Base-by-base conservation (phyloP, 805 yeast genomes). In the Nakazawaea ishiwadae region DNA sequence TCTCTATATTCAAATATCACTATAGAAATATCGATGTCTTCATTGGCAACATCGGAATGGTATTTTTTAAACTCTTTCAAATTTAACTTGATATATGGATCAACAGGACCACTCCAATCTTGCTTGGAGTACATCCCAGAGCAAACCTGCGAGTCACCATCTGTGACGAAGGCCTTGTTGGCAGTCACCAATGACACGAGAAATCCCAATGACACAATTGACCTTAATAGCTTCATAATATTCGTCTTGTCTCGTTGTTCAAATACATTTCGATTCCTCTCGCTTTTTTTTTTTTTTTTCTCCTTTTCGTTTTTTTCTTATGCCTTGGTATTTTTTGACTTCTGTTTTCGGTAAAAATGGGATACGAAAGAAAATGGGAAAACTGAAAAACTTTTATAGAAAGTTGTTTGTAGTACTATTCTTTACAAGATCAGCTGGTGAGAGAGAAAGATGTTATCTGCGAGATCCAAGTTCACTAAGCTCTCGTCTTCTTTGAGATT, bases 1-100 rank as follows among this genome's bases (percentile, higher is more conserved):
- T 93, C 97, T 52, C 77, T 72, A 65, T 84, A 90, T 59, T 90
- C 96, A 59, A 86, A 93, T 5, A 93, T 69, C 21, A 87, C 78
- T 35, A 87, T 74, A 2, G 89, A 73, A 16, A 91, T 61, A 7
- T 62, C 58, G 34, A 65, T 62, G 21, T 56, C 58, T 3, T 63
- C 62, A 15, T 55, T 67, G 12, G 20, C 15, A 11, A 62, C 32
- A 55, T 66, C 30, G 53, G 65, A 33, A 3, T 49, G 51, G 39
- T 53, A 58, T 12, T 49, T 44, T 33, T 55, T 49, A 44, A 58
- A 53, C 3, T 56, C 47, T 41, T 59, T 51, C 42, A 79, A 49
- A 40, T 75, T 71, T 35, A 72, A 73, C 35, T 70, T 73, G 49
- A 75, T 77, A 59, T 61, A 73, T 5, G 95, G 89, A 45, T 77